Conservation (phyloP, 129 eudicot species). For the Saposhnikovia divaricata region DNA sequence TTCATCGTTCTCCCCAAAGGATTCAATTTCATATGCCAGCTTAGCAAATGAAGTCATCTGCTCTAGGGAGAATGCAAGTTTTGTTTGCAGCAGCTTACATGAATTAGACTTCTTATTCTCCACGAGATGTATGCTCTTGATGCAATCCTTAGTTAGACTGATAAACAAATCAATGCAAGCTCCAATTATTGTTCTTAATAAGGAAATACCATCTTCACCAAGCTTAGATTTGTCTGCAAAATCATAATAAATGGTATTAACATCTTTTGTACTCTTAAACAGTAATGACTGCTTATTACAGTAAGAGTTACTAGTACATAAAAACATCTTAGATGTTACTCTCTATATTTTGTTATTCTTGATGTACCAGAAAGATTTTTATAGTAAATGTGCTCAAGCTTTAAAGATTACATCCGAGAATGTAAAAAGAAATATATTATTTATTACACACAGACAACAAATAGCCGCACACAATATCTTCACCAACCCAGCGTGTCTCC, state of each 20-base stretch:
- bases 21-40: conserved; percentile 44
- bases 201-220: conserved; percentile 36
- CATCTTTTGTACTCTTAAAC: background rate
- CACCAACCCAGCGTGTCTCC: background rate
- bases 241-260: conserved; percentile 14
- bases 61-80: conserved; percentile 74
- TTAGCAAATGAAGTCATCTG: conserved; percentile 47
- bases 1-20: conserved; percentile 35
- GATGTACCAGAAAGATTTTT: background rate
- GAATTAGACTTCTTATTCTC: conserved; percentile 48
- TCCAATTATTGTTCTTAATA: conserved; percentile 40
- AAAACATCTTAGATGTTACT: background rate
- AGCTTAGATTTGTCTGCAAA: conserved; percentile 49
- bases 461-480: background rate
- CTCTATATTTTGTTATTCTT: background rate
- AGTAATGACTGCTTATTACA: background rate
- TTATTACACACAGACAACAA: background rate
- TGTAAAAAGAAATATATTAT: background rate
- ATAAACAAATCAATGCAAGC: conserved; percentile 46
- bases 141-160: conserved; percentile 41
- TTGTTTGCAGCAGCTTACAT: conserved; percentile 54
- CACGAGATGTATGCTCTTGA: conserved; percentile 49
- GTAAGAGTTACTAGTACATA: background rate
- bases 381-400: background rate
- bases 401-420: background rate